Conservation (phyloP, 2,329 filamentous ascomycete genomes). For the Sporothrix schenckii region DNA sequence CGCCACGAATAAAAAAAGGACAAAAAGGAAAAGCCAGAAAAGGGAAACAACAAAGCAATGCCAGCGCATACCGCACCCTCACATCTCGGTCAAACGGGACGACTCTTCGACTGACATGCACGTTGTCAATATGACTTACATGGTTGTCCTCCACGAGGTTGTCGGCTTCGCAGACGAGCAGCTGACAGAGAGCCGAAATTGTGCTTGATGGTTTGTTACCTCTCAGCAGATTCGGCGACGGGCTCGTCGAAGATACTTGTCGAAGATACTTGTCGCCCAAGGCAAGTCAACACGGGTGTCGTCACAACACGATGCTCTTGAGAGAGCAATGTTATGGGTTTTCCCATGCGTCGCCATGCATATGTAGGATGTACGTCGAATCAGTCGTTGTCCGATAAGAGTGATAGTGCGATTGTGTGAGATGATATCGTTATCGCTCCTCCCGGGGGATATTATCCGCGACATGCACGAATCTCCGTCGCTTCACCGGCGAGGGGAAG, state of each 20-base stretch:
- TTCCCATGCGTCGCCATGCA: not conserved
- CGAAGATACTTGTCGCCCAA: not conserved
- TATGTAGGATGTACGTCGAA: not conserved
- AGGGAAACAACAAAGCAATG: not conserved
- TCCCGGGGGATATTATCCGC: slow-evolving; percentile 15
- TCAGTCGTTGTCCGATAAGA: slow-evolving; percentile 14
- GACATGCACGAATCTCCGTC: slow-evolving; percentile 6
- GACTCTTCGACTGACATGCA: not conserved
- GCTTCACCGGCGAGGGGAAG: slow-evolving; percentile 15
- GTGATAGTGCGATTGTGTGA: not conserved
- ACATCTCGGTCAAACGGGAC: slow-evolving; percentile 3
- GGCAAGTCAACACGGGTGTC: not conserved
- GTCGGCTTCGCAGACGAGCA: not conserved
- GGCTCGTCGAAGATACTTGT: not conserved
- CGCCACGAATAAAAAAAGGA: not conserved
- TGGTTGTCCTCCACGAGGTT: not conserved
- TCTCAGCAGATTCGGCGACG: not conserved
- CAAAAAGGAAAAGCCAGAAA: not conserved
- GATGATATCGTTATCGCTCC: slow-evolving; percentile 11
- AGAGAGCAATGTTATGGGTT: not conserved
- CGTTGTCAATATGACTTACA: not conserved
- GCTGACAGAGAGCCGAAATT: not conserved
- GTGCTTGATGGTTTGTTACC: not conserved
- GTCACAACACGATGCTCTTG: not conserved
- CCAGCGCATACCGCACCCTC: slow-evolving; percentile 14